These are phyloP conservation scores for Leccinum arenicola DNA, from an alignment of 768 basidiomycete species.

Conservation along the genomic window DNA sequence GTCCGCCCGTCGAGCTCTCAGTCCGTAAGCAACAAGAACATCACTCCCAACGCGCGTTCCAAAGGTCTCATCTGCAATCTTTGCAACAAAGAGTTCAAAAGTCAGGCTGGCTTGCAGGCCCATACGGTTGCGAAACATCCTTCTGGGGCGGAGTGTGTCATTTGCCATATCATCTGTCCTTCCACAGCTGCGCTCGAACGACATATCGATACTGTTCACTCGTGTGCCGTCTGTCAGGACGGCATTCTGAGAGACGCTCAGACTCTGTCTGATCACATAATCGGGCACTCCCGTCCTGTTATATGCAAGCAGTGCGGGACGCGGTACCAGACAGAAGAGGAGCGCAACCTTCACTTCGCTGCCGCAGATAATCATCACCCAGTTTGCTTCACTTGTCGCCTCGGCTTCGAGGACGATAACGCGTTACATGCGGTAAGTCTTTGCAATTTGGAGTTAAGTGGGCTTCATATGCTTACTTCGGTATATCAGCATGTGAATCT, in stretches of 20 bases:
- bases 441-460: constrained; percentile 3
- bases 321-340: constrained; percentile 36
- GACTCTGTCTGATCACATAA: constrained; percentile 28
- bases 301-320: constrained; percentile 30
- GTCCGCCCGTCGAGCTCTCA: constrained; percentile 19
- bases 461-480: constrained; percentile 10
- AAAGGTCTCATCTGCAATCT: constrained; percentile 18
- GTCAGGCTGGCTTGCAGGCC: constrained; percentile 20
- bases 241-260: constrained; percentile 27
- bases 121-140: constrained; percentile 27
- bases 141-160: constrained; percentile 17
- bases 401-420: constrained; percentile 36
- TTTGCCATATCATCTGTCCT: constrained; percentile 24
- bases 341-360: constrained; percentile 36
- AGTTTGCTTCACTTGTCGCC: constrained; percentile 31
- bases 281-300: constrained; percentile 27
- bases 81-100: constrained; percentile 25
- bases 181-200: constrained; percentile 24
- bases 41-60: not conserved
- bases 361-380: constrained; percentile 38
- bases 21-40: constrained; percentile 8
- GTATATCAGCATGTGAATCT: constrained; percentile 18
- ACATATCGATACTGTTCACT: constrained; percentile 28
- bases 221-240: constrained; percentile 28
- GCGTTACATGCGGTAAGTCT: constrained; percentile 30